Conservation (phyloP, 345 rosid genomes). For the Cardamine chenopodiifolia region DNA sequence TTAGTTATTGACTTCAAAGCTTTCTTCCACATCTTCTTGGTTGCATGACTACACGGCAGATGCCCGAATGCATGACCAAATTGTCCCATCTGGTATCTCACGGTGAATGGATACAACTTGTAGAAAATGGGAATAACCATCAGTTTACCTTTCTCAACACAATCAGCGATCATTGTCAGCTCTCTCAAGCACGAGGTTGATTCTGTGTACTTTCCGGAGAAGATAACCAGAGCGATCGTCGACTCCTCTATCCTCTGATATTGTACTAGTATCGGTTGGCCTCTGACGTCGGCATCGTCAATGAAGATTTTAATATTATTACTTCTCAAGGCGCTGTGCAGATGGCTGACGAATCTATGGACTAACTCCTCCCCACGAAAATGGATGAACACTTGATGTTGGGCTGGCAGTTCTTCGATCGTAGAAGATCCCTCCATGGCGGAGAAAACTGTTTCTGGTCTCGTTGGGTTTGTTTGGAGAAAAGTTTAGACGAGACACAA, state of each 20-base stretch:
- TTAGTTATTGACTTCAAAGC: too few relatives aligned
- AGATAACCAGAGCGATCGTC: neutral
- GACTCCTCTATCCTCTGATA: neutral
- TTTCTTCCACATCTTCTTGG: too few relatives aligned
- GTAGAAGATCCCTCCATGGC: neutral
- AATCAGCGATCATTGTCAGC: neutral
- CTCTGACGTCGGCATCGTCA: neutral
- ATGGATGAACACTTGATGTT: conserved; percentile 31
- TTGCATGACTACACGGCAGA: too few relatives aligned
- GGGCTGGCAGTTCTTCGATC: neutral
- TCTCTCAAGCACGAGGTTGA: conserved; percentile 1
- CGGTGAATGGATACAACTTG: too few relatives aligned
- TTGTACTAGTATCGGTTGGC: neutral
- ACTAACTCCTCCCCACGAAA: conserved; percentile 12
- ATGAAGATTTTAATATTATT: neutral
- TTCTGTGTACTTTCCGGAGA: neutral
- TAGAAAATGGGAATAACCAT: neutral
- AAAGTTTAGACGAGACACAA: too few relatives aligned
- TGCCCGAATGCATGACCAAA: too few relatives aligned
- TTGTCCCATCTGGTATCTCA: too few relatives aligned
- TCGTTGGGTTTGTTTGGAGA: too few relatives aligned
- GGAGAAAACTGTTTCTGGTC: neutral
- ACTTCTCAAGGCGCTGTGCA: neutral
- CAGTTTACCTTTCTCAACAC: neutral
- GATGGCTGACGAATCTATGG: conserved; percentile 3